Conservation (phyloP, 768 basidiomycete species). For the Nidularia sp. region DNA sequence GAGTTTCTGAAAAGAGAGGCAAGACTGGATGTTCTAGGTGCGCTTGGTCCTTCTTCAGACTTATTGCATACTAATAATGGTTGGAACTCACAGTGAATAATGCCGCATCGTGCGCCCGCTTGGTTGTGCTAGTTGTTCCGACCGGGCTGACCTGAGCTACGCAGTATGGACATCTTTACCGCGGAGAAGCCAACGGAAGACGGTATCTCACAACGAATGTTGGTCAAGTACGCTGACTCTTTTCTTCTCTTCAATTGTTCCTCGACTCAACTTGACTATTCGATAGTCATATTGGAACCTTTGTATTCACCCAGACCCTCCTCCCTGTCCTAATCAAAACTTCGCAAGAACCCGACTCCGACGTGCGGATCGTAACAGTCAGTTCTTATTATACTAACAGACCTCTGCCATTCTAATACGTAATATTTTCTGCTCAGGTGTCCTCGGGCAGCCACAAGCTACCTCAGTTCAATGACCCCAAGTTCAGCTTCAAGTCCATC, state of each 20-base stretch:
- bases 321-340: slow-evolving; percentile 11
- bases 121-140: not conserved
- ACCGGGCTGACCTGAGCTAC: not conserved
- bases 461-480: slow-evolving; percentile 3
- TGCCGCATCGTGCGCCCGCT: not conserved
- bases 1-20: not conserved
- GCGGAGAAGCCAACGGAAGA: not conserved
- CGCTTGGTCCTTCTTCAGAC: not conserved
- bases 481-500: slow-evolving; percentile 5
- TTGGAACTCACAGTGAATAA: not conserved
- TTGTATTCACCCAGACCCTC: slow-evolving; percentile 9
- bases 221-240: not conserved
- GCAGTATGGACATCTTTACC: not conserved
- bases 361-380: slow-evolving; percentile 12
- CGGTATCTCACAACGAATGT: not conserved
- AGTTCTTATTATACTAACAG: not conserved
- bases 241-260: not conserved
- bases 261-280: not conserved
- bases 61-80: not conserved
- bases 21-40: slow-evolving; percentile 12
- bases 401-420: not conserved
- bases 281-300: slow-evolving; percentile 11
- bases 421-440: not conserved
- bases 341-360: slow-evolving; percentile 8
- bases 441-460: slow-evolving; percentile 3